Evolutionary conservation across 2,329 filamentous ascomycete species (phyloP), one percentile per base, ranked within the genome.

Genomic region (Verticillium nonalfalfae): DNA sequence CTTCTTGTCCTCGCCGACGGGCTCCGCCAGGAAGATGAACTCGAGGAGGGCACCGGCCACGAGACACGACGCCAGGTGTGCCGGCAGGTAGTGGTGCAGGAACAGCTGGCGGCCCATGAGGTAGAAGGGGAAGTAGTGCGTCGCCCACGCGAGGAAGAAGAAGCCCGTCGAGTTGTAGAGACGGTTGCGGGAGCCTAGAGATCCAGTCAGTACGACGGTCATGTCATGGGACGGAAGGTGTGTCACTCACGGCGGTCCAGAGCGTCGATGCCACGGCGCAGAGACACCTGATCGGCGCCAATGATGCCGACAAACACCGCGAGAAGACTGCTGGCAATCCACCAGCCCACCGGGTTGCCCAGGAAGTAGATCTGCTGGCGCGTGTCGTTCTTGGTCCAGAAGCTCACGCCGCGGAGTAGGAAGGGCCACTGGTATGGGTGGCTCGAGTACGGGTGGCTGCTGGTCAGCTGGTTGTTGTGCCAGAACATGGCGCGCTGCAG

Each of bases 91-190:
- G 77, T 99, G 95, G 76, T 99, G 95, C 68, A 99, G 78, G 87
- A 99, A 99, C 66, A 97, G 88, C 75, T 99, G 94, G 69, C 94
- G 93, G 61, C 94, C 94, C 94, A 99, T 99, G 66, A 97, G 86
- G 79, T 88, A 99, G 82, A 99, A 99, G 59, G 94, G 94, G 75
- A 97, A 87, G 81, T 97, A 99, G 75, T 99, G 95, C 2, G 93
- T 94, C 14, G 91, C 93, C 95, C 95, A 99, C 61, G 93, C 92
- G 61, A 99, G 85, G 86, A 97, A 98, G 81, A 99, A 96, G 85
- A 99, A 99, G 31, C 95, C 95, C 0, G 95, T 98, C 60, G 93
- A 97, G 82, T 98, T 98, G 79, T 99, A 99, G 58, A 99, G 84
- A 66, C 93, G 93, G 31, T 91, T 93, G 66, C 95, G 93, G 35